These are phyloP conservation scores for Agroathelia rolfsii DNA, from an alignment of 1,284 basidiomycete species.

Conservation along the genomic window DNA sequence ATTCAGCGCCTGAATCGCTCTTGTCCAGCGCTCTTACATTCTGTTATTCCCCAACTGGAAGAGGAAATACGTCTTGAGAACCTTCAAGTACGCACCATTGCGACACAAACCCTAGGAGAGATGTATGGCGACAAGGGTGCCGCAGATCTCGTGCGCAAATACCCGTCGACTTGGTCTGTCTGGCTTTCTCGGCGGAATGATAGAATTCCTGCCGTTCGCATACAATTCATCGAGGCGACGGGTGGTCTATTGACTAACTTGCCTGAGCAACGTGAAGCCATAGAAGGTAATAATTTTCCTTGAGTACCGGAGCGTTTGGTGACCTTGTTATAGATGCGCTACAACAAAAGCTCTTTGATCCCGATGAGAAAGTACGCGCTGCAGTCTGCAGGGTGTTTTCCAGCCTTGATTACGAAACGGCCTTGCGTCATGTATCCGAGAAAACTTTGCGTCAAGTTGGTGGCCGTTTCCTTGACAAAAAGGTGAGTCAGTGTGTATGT, in stretches of 20 bases:
- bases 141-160: constrained; percentile 66
- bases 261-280: constrained; percentile 54
- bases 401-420: constrained; percentile 85
- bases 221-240: constrained; percentile 72
- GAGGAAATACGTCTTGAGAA: constrained; percentile 82
- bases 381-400: constrained; percentile 79
- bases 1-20: constrained; percentile 78
- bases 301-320: too few species aligned
- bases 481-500: constrained; percentile 46
- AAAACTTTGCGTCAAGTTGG: constrained; percentile 56
- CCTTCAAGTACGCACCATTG: constrained; percentile 62
- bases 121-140: constrained; percentile 82
- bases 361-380: constrained; percentile 86
- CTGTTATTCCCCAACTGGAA: constrained; percentile 89
- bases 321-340: constrained; percentile 42
- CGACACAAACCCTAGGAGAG: constrained; percentile 77
- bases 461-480: constrained; percentile 78
- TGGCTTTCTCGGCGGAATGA: constrained; percentile 84
- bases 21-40: constrained; percentile 76
- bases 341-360: constrained; percentile 66
- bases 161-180: constrained; percentile 76
- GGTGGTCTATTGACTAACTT: constrained; percentile 56
- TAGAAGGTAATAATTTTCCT: constrained; percentile 51
- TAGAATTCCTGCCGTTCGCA: constrained; percentile 59
- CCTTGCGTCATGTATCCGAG: constrained; percentile 71